Base-by-base conservation (phyloP, 148 eudicot genomes). In the Fagopyrum tataricum region DNA sequence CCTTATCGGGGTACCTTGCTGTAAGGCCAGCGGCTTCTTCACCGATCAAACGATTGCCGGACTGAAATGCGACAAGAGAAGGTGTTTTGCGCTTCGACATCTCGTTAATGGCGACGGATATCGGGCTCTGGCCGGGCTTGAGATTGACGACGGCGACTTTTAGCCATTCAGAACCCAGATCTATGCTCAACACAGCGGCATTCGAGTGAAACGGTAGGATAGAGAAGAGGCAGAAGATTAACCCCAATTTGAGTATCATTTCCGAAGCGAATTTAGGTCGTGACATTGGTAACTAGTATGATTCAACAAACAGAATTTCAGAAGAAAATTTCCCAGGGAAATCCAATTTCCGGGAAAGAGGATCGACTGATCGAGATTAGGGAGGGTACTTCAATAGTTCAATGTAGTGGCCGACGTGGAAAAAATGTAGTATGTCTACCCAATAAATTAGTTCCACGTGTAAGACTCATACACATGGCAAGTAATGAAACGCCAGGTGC, bases 31-130 rank as follows among this genome's bases (percentile, higher is more conserved):
- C 83, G 3, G 99, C 91, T 77, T 96, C 97, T 76, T 92, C 99
- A 2, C 96, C 99, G 73, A 96, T 89, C 48, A 96, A 52, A 0
- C 99, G 91, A 53, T 78, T 73, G 1, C 85, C 87, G 49, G 83
- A 75, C 15, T 88, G 94, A 49, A 90, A 96, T 0, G 94, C 90
- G 72, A 96, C 81, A 14, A 96, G 79, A 3, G 83, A 77, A 0
- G 99, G 97, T 0, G 99, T 81, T 71, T 96, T 96, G 0, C 99
- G 92, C 73, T 96, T 96, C 20, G 97, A 96, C 97, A 96, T 92
- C 75, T 96, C 97, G 76, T 96, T 96, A 39, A 96, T 92, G 11
- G 97, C 97, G 79, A 96, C 73, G 2, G 99, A 90, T 49, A 96
- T 96, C 41, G 97, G 99, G 3, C 80, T 73, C 39, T 90, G 97